These are phyloP conservation scores for Paraphoma chrysanthemicola DNA, from an alignment of 2,329 filamentous ascomycete genomes.

Conservation along the genomic window DNA sequence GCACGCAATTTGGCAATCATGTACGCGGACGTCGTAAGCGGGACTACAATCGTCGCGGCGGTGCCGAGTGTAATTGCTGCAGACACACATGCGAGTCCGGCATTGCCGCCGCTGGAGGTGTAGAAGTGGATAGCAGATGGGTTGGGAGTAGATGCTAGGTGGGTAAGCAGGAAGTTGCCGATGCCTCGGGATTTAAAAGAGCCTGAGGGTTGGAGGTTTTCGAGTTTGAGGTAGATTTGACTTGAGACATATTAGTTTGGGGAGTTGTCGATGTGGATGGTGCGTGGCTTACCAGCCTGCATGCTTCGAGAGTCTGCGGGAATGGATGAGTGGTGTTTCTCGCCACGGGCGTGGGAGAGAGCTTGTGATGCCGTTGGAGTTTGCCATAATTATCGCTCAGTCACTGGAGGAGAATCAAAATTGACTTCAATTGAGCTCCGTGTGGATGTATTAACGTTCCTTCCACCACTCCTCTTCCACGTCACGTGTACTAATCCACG, in stretches of 20 bases:
- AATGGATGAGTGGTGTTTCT: slow-evolving; percentile 72
- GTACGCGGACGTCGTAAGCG: slow-evolving; percentile 65
- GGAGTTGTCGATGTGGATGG: neutral
- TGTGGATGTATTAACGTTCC: no score
- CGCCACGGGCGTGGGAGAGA: slow-evolving; percentile 60
- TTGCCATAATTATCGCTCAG: neutral
- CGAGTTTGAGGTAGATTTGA: slow-evolving; percentile 80
- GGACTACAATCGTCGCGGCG: slow-evolving; percentile 75
- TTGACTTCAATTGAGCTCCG: no score
- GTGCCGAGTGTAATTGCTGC: slow-evolving; percentile 68
- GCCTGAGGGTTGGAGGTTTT: slow-evolving; percentile 79
- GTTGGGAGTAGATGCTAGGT: slow-evolving; percentile 37
- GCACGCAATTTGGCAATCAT: slow-evolving; percentile 73
- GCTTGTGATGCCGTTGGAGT: neutral
- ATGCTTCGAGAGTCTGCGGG: slow-evolving; percentile 66
- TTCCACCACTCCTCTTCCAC: neutral
- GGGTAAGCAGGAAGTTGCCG: slow-evolving; percentile 68
- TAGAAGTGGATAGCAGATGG: slow-evolving; percentile 68
- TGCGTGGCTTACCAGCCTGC: slow-evolving; percentile 66
- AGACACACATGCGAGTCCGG: slow-evolving; percentile 77
- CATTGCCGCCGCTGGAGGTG: slow-evolving; percentile 79
- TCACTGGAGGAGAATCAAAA: neutral
- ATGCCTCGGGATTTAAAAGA: slow-evolving; percentile 82
- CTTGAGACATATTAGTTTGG: slow-evolving; percentile 40
- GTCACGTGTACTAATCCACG: neutral